Base-by-base conservation (phyloP, 768 basidiomycete genomes). In the Naganishia randhawae region DNA sequence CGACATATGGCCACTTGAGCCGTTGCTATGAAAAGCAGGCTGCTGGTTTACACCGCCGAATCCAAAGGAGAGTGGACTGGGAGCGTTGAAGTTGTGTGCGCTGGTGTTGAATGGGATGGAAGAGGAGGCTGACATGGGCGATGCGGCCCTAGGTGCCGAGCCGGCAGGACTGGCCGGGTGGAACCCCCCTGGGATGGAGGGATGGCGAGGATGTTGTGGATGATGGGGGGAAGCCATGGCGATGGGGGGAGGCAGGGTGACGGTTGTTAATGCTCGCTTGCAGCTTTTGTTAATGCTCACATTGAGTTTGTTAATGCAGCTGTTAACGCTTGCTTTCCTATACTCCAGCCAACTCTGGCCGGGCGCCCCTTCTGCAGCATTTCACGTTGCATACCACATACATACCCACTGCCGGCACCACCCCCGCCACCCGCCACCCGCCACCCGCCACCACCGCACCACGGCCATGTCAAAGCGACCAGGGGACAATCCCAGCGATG, bases 401-500 rank as follows among this genome's bases (percentile, higher is more conserved):
- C n/a, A n/a, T n/a, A n/a, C n/a, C n/a, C n/a, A n/a, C n/a, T n/a
- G n/a, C n/a, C n/a, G n/a, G n/a, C 50, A 8, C 32, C 50, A 29
- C 32, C 51, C 32, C 22, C 51, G 9, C 32, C 7, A 9, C 50
- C 8, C 7, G 19, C 27, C 50, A 8, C 50, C 7, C 50, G 50
- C 19, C 8, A 10, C 19, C 10, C 19, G 19, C 19, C 19, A 22
- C 32, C 3, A 55, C 2, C 52, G 9, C 6, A 3, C 33, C 29
- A 16, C 37, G 25, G 69, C 17, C 22, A 74, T 74, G 72, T 73
- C 73, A 32, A 70, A 73, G 41, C 63, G 76, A 39, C 71, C 76
- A 50, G 74, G 70, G 65, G 76, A 75, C 13, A n/a, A n/a, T n/a
- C 72, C 69, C 19, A 37, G 63, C 5, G 71, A 72, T 37, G 70